Percentiles rank a stretch among this genome's conserved stretches.
These are phyloP conservation scores for Alnus glutinosa DNA, from an alignment of 306 rosid genomes.

Conservation along the genomic window DNA sequence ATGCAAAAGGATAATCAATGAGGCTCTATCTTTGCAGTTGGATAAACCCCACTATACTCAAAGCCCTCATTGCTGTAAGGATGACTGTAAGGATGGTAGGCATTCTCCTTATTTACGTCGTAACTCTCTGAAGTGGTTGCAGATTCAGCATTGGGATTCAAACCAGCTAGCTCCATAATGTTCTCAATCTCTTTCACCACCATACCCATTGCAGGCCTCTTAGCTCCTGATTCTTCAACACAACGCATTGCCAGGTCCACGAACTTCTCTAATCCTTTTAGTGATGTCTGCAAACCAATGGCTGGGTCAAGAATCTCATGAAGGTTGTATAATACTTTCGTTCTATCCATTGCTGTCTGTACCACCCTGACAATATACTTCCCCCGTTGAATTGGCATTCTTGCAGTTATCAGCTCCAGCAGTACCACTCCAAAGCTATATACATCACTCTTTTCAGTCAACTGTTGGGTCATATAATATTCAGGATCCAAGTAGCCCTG, in stretches of 20 bases:
- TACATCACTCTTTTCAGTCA: slow-evolving; percentile 53
- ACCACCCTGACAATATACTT: slow-evolving; percentile 43
- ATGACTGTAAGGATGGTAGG: slow-evolving; percentile 26
- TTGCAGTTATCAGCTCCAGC: slow-evolving; percentile 50
- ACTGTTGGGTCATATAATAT: slow-evolving; percentile 45
- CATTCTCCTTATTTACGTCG: background rate
- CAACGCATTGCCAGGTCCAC: slow-evolving; percentile 49
- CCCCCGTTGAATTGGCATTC: slow-evolving; percentile 41
- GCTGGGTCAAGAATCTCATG: slow-evolving; percentile 29
- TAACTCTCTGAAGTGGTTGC: slow-evolving; percentile 29
- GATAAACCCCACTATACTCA: slow-evolving; percentile 30
- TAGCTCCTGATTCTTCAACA: slow-evolving; percentile 32
- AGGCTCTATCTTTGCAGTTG: slow-evolving; percentile 14
- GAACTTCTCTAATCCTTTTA: slow-evolving; percentile 31
- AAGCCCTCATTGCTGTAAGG: slow-evolving; percentile 8
- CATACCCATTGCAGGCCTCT: slow-evolving; percentile 45
- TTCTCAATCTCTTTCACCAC: slow-evolving; percentile 49
- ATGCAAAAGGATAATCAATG: slow-evolving; percentile 1
- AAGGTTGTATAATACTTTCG: slow-evolving; percentile 34
- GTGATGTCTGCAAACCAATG: slow-evolving; percentile 21
- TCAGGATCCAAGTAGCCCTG: slow-evolving; percentile 58
- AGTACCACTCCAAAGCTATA: slow-evolving; percentile 50
- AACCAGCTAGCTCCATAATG: slow-evolving; percentile 32
- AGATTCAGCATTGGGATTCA: slow-evolving; percentile 30
- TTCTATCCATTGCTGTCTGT: slow-evolving; percentile 24